Percentiles rank a stretch among this genome's conserved stretches.
Conservation (phyloP, 1,284 basidiomycete species). For the Clitocybe nebularis region DNA sequence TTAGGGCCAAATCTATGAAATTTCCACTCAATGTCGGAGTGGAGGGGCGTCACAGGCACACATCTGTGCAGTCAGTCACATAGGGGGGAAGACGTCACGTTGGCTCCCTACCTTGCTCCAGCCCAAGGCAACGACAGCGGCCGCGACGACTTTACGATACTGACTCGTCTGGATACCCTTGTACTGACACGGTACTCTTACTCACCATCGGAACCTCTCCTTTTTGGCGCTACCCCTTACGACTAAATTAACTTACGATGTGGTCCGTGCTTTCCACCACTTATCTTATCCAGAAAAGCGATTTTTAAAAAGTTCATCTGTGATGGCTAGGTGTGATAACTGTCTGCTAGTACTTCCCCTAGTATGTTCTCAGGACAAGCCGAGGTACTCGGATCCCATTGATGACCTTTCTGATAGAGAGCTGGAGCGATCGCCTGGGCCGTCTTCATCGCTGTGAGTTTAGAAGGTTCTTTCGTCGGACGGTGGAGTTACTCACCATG, state of each 20-base stretch:
- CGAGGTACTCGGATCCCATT: constrained; percentile 22
- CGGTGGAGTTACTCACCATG: constrained; percentile 4
- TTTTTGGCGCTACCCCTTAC: constrained; percentile 15
- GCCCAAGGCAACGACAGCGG: constrained; percentile 12
- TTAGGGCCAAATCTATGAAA: neutral
- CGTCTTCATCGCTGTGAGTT: constrained; percentile 56
- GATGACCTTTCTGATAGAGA: constrained; percentile 38
- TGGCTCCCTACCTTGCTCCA: constrained; percentile 6
- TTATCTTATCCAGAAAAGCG: constrained; percentile 13
- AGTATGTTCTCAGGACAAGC: constrained; percentile 35
- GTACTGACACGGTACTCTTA: neutral
- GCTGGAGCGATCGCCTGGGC: constrained; percentile 75
- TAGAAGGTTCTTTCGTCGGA: constrained; percentile 7
- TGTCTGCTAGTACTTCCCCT: constrained; percentile 66
- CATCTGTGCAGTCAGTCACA: constrained; percentile 5
- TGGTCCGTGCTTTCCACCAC: constrained; percentile 23
- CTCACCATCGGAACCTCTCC: neutral
- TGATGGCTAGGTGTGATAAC: constrained; percentile 59
- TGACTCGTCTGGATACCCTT: constrained; percentile 8
- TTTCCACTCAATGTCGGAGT: neutral
- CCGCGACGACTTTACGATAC: constrained; percentile 9
- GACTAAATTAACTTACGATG: constrained; percentile 20
- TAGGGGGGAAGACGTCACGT: constrained; percentile 9
- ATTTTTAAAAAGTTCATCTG: constrained; percentile 8
- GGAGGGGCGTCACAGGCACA: neutral